Percentiles rank a stretch among this genome's conserved stretches.
Evolutionary conservation across 2,329 filamentous ascomycete genomes (phyloP).

Genomic region (Fusarium albidum): DNA sequence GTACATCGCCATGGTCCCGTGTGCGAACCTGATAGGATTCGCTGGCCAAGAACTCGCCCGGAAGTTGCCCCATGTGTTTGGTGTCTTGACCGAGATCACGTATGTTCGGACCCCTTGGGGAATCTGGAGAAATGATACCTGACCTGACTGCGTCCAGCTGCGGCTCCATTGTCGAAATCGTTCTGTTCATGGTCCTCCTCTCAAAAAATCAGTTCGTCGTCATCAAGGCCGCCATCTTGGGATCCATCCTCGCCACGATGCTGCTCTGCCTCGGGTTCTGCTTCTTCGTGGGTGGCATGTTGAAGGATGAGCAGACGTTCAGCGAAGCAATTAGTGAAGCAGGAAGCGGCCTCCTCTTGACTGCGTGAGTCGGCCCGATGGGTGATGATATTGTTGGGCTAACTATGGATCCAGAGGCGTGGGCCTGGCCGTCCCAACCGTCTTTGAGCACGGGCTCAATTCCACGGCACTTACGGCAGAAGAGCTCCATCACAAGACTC

Average conservation of each 20-base stretch:
- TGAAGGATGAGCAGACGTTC: conserved; percentile 74
- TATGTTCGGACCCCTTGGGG: conserved; percentile 44
- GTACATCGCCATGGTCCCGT: conserved; percentile 61
- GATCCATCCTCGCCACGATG: conserved; percentile 84
- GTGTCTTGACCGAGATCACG: conserved; percentile 68
- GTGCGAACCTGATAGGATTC: conserved; percentile 60
- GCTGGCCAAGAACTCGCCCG: conserved; percentile 74
- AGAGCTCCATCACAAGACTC: conserved; percentile 59
- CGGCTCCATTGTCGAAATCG: conserved; percentile 81
- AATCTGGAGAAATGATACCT: too few species aligned
- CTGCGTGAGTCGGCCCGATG: conserved; percentile 71
- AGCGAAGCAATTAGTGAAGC: conserved; percentile 81
- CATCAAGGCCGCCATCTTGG: conserved; percentile 83
- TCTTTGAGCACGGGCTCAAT: conserved; percentile 62
- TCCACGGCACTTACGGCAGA: conserved; percentile 36
- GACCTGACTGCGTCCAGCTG: conserved; percentile 50
- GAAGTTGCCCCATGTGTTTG: conserved; percentile 78
- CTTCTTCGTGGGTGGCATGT: conserved; percentile 79
- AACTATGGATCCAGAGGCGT: conserved; percentile 43
- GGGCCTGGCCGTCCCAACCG: conserved; percentile 54
- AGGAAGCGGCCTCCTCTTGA: conserved; percentile 78
- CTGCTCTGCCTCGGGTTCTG: conserved; percentile 81
- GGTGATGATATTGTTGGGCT: conserved; percentile 35
- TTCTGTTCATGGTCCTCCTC: conserved; percentile 82
- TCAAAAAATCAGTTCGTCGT: conserved; percentile 66